These are phyloP conservation scores for Polyporus arcularius DNA, from an alignment of 768 basidiomycete genomes.

Conservation along the genomic window DNA sequence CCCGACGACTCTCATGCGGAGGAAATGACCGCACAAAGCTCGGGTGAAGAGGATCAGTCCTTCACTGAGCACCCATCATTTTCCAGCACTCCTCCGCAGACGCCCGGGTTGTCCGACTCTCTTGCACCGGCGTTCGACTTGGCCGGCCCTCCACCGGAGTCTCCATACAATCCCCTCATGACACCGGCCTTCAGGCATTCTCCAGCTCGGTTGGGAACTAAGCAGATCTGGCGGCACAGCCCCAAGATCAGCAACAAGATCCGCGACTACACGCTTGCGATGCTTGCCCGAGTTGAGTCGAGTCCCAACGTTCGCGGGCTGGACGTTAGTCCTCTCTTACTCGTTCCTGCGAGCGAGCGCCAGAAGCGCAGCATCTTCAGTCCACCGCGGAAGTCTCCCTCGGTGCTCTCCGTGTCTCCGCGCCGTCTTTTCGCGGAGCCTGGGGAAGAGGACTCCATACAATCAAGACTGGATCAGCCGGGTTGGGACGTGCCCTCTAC, in stretches of 20 bases:
- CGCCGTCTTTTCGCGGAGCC: neutral
- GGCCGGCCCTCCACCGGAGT: constrained; percentile 54
- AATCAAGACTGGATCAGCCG: neutral
- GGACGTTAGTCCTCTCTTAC: constrained; percentile 37
- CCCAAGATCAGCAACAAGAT: constrained; percentile 33
- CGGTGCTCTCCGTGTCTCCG: neutral
- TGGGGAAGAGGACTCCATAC: constrained; percentile 1
- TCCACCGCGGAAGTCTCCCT: constrained; percentile 21
- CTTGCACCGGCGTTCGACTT: neutral
- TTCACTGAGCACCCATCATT: neutral
- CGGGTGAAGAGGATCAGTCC: neutral
- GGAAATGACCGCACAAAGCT: neutral
- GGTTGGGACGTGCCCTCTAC: neutral
- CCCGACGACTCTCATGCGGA: neutral
- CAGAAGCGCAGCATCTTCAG: constrained; percentile 41
- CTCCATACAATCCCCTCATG: constrained; percentile 73
- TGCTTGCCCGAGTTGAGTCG: constrained; percentile 55
- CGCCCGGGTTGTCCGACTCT: constrained; percentile 21
- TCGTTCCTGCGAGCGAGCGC: constrained; percentile 35
- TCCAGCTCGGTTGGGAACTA: constrained; percentile 69
- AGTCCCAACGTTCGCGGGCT: constrained; percentile 38
- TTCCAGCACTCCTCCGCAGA: constrained; percentile 27
- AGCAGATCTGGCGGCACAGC: constrained; percentile 83
- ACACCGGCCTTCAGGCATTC: constrained; percentile 82
- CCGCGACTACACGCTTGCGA: constrained; percentile 68